These are phyloP conservation scores for Scytalidium lignicola DNA, from an alignment of 2,329 filamentous ascomycete species.

Conservation along the genomic window DNA sequence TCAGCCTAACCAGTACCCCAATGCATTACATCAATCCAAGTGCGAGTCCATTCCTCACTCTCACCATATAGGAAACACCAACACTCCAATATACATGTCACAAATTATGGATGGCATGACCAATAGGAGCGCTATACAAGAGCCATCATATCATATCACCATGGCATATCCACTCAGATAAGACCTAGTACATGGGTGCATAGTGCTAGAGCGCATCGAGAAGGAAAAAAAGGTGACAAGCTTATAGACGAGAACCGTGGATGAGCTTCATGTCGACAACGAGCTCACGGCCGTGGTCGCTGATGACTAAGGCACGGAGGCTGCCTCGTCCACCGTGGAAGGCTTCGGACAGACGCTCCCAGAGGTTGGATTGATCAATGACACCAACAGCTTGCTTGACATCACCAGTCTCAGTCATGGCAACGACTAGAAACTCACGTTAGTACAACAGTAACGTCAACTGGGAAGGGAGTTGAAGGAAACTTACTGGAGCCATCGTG, in stretches of 20 bases:
- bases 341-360: conserved; percentile 70
- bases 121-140: background rate
- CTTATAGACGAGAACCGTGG: conserved; percentile 68
- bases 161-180: background rate
- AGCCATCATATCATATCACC: background rate
- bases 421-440: conserved; percentile 54
- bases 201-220: background rate
- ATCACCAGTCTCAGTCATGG: conserved; percentile 97
- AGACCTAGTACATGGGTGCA: background rate
- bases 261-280: conserved; percentile 99
- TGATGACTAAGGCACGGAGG: conserved; percentile 93
- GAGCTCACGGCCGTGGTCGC: conserved; percentile 87
- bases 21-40: background rate
- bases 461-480: conserved; percentile 7
- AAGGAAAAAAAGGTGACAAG: conserved; percentile 7
- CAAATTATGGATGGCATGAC: background rate
- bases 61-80: background rate
- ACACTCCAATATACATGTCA: background rate
- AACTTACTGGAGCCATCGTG: conserved; percentile 65
- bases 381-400: conserved; percentile 95
- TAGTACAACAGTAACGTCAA: conserved; percentile 6
- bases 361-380: conserved; percentile 91
- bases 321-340: conserved; percentile 91
- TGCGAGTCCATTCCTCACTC: background rate
- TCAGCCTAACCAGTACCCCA: background rate